These are phyloP conservation scores for Phialophora macrospora DNA, from an alignment of 2,329 filamentous ascomycete genomes.

Conservation along the genomic window DNA sequence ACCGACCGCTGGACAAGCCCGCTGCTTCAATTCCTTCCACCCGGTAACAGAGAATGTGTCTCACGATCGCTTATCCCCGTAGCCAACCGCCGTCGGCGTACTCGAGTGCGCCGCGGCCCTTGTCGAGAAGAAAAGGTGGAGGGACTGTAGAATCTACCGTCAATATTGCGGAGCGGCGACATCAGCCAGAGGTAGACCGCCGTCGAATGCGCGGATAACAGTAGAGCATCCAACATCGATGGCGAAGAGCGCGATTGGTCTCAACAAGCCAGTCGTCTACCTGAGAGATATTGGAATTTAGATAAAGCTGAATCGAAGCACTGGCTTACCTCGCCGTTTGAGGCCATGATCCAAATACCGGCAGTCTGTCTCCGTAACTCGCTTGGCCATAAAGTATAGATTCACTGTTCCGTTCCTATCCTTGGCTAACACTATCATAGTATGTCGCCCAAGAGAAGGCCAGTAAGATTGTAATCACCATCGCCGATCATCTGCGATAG, in stretches of 20 bases:
- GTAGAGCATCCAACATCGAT: background rate
- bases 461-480: too few relatives aligned
- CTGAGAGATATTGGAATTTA: background rate
- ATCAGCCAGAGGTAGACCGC: background rate
- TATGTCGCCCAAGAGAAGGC: too few relatives aligned
- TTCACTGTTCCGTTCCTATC: too few relatives aligned
- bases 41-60: background rate
- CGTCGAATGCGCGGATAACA: background rate
- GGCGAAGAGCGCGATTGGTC: background rate
- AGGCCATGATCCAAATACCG: too few relatives aligned
- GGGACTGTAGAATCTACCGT: background rate
- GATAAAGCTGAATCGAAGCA: background rate
- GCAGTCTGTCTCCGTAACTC: too few relatives aligned
- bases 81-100: background rate
- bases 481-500: too few relatives aligned
- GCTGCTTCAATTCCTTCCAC: background rate
- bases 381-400: too few relatives aligned
- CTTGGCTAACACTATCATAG: too few relatives aligned
- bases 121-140: background rate
- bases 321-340: too few relatives aligned
- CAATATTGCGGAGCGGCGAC: background rate
- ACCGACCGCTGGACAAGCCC: background rate
- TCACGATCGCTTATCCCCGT: background rate
- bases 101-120: background rate
- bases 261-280: background rate